These are phyloP conservation scores for Oryza longistaminata DNA, from an alignment of 176 grass and related monocot species.

Conservation along the genomic window DNA sequence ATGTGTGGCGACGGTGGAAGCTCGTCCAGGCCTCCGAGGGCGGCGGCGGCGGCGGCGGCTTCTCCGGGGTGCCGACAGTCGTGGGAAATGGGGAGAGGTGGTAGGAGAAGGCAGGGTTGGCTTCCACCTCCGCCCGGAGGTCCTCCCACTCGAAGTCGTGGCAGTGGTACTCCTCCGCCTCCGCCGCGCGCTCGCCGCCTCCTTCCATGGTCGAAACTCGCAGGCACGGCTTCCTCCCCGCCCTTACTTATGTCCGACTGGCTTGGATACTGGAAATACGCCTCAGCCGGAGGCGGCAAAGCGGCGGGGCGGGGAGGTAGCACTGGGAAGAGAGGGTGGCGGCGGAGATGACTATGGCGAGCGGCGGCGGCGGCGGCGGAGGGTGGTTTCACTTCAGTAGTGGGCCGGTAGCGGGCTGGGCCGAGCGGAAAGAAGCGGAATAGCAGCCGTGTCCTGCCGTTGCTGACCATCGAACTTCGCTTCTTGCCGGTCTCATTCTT, in stretches of 20 bases:
- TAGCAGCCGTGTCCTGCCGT: too few species aligned
- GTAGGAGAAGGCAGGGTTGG: conserved; percentile 56
- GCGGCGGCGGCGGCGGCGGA: too few species aligned
- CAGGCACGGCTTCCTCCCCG: background rate
- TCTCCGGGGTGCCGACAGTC: conserved; percentile 2
- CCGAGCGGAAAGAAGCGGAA: too few species aligned
- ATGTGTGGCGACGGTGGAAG: conserved; percentile 83
- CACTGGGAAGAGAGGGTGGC: background rate
- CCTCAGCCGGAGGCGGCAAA: background rate
- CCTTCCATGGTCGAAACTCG: background rate
- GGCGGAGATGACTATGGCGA: background rate
- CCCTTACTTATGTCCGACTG: background rate
- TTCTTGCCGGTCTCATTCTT: too few species aligned
- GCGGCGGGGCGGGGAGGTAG: background rate
- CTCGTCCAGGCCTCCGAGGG: conserved; percentile 69
- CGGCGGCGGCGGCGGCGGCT: background rate
- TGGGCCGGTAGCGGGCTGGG: too few species aligned
- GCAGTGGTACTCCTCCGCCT: conserved; percentile 77
- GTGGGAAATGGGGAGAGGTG: conserved; percentile 54
- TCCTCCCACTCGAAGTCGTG: conserved; percentile 87
- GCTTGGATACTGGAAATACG: too few species aligned
- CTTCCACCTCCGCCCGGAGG: conserved; percentile 63
- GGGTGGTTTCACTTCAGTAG: too few species aligned
- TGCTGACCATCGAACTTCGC: too few species aligned
- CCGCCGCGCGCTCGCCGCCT: conserved; percentile 27